A percentile compares a stretch with the other conserved stretches of the same genome.
phyloP scores from a whole-genome alignment of 2,329 filamentous ascomycete species.

The Thermomyces lanuginosus region DNA sequence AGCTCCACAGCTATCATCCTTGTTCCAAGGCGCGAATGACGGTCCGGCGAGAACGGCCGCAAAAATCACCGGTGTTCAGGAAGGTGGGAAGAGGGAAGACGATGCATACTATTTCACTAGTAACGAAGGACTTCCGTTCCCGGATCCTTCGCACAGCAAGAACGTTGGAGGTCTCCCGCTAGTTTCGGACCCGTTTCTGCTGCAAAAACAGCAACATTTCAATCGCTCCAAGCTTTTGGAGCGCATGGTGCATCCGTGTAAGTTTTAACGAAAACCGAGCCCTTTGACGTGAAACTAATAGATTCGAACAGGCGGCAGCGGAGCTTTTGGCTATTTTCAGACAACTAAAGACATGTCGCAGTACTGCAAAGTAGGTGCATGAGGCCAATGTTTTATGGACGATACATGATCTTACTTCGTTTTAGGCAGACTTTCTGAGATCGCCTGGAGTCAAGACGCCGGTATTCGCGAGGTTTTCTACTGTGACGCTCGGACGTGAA shows the following conservation, averaged over 20 bases:
- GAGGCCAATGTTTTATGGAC: too few relatives aligned
- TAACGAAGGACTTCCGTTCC: slow-evolving; percentile 38
- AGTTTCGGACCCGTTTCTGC: slow-evolving; percentile 34
- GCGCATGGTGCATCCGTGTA: slow-evolving; percentile 19
- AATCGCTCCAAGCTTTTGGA: slow-evolving; percentile 40
- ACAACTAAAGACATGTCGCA: slow-evolving; percentile 10
- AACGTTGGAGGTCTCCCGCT: slow-evolving; percentile 37
- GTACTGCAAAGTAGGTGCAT: slow-evolving; percentile 7
- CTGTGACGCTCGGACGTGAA: slow-evolving; percentile 28
- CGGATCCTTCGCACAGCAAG: slow-evolving; percentile 36
- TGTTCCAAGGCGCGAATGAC: slow-evolving; percentile 31
- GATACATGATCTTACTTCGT: too few relatives aligned
- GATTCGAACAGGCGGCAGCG: slow-evolving; percentile 8
- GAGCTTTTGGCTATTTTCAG: slow-evolving; percentile 14
- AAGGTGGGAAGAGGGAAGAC: slow-evolving; percentile 33
- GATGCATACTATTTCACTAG: slow-evolving; percentile 39
- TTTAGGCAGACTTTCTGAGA: slow-evolving; percentile 25
- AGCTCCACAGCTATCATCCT: slow-evolving; percentile 12
- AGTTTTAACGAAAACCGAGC: too few relatives aligned
- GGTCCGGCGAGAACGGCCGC: slow-evolving; percentile 37
- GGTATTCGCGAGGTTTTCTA: slow-evolving; percentile 30
- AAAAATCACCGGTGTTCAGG: slow-evolving; percentile 33
- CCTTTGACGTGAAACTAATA: too few relatives aligned
- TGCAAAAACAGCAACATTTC: slow-evolving; percentile 41
- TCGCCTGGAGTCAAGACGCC: slow-evolving; percentile 27